These are phyloP conservation scores for Rubus parviflorus DNA, from an alignment of 306 rosid genomes.

Conservation along the genomic window DNA sequence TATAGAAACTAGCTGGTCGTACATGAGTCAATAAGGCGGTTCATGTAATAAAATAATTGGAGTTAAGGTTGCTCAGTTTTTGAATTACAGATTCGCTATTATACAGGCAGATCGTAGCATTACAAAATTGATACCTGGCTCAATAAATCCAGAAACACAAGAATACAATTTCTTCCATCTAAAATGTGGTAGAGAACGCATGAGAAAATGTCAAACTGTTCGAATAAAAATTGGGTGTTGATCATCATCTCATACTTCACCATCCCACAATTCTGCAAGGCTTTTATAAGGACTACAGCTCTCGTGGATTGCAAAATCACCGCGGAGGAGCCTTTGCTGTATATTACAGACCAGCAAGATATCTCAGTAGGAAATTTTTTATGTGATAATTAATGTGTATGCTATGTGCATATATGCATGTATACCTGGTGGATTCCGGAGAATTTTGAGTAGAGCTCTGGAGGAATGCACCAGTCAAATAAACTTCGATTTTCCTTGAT, in stretches of 20 bases:
- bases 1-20: too few relatives aligned
- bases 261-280: constrained; percentile 73
- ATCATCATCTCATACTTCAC: constrained; percentile 51
- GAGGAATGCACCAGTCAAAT: constrained; percentile 67
- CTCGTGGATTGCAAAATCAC: constrained; percentile 54
- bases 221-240: not conserved
- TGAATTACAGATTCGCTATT: too few relatives aligned
- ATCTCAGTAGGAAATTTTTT: constrained; percentile 3
- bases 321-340: constrained; percentile 65
- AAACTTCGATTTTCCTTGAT: constrained; percentile 61
- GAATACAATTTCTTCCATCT: not conserved
- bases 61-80: too few relatives aligned
- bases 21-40: too few relatives aligned
- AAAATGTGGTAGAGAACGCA: not conserved
- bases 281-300: constrained; percentile 62
- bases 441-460: constrained; percentile 51
- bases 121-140: too few relatives aligned
- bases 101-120: too few relatives aligned
- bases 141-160: too few relatives aligned
- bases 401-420: not conserved
- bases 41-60: too few relatives aligned
- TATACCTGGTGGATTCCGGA: constrained; percentile 64
- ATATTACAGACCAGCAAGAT: constrained; percentile 28
- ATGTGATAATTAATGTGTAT: not conserved
- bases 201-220: not conserved